phyloP scores from a whole-genome alignment of 768 basidiomycete species.

The Tulasnella sp. region DNA sequence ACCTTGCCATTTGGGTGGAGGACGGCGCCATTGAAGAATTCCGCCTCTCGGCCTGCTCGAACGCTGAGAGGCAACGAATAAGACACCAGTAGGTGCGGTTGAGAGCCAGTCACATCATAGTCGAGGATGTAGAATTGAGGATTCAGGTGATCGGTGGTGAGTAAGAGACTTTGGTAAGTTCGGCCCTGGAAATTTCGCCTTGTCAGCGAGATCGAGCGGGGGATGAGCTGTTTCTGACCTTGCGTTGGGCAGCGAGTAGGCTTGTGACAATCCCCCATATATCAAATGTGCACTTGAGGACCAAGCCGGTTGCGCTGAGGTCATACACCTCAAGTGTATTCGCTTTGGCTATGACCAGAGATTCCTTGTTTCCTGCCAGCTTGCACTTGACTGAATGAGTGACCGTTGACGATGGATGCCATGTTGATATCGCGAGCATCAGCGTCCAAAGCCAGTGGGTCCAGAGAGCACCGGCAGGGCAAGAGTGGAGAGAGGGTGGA shows the following conservation, averaged over 20 bases:
- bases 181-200: neutral
- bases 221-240: slow-evolving; percentile 44
- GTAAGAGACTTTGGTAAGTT: slow-evolving; percentile 37
- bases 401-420: slow-evolving; percentile 66
- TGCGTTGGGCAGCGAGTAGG: slow-evolving; percentile 42
- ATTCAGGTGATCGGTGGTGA: slow-evolving; percentile 67
- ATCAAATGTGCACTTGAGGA: slow-evolving; percentile 46
- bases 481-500: slow-evolving; percentile 1
- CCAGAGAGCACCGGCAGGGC: neutral
- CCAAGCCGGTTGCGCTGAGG: slow-evolving; percentile 47
- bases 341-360: slow-evolving; percentile 58
- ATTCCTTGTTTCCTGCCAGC: slow-evolving; percentile 43
- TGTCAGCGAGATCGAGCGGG: slow-evolving; percentile 15
- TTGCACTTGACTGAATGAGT: slow-evolving; percentile 55
- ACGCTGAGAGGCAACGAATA: slow-evolving; percentile 41
- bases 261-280: slow-evolving; percentile 43
- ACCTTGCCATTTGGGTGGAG: slow-evolving; percentile 52
- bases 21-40: slow-evolving; percentile 59
- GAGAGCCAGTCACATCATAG: slow-evolving; percentile 25
- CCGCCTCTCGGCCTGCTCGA: slow-evolving; percentile 45
- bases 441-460: neutral
- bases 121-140: slow-evolving; percentile 57
- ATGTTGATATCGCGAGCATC: slow-evolving; percentile 58
- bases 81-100: slow-evolving; percentile 11
- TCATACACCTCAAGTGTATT: slow-evolving; percentile 60